Conservation (phyloP, 257 asterid species). For the Fraxinus quadrangulata region DNA sequence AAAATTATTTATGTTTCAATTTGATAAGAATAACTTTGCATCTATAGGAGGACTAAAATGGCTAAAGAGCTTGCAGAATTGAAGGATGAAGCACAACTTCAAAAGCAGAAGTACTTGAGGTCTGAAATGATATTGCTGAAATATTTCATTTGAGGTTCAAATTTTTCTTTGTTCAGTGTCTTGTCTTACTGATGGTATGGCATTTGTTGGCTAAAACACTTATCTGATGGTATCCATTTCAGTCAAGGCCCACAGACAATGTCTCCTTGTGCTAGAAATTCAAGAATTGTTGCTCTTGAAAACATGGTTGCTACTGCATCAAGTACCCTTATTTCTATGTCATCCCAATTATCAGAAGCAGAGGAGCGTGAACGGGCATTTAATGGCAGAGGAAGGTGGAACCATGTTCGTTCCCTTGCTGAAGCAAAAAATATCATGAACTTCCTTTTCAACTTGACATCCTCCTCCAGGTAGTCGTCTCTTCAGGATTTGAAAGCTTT, state of each 20-base stretch:
- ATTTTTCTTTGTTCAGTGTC: background rate
- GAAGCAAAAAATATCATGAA: slow-evolving; percentile 92
- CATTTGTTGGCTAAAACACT: slow-evolving; percentile 16
- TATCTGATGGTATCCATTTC: slow-evolving; percentile 23
- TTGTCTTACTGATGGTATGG: background rate
- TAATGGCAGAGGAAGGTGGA: slow-evolving; percentile 96
- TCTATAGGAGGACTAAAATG: slow-evolving; percentile 81
- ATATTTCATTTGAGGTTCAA: slow-evolving; percentile 12
- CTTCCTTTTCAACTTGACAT: slow-evolving; percentile 70
- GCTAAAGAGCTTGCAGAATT: slow-evolving; percentile 80
- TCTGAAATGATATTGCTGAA: slow-evolving; percentile 33
- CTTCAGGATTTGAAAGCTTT: slow-evolving; percentile 18
- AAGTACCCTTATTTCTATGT: slow-evolving; percentile 89
- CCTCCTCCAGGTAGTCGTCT: slow-evolving; percentile 70
- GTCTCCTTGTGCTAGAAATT: slow-evolving; percentile 98
- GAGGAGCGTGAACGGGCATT: slow-evolving; percentile 95
- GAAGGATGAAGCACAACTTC: slow-evolving; percentile 72
- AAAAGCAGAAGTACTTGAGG: slow-evolving; percentile 65
- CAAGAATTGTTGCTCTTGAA: slow-evolving; percentile 87
- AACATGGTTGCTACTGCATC: slow-evolving; percentile 97
- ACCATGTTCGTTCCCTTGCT: slow-evolving; percentile 80
- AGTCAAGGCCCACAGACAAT: slow-evolving; percentile 62
- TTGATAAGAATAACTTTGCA: background rate
- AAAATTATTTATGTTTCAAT: background rate
- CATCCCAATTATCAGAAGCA: slow-evolving; percentile 94